These are phyloP conservation scores for Echria macrotheca DNA, from an alignment of 495 filamentous ascomycete genomes.

Conservation along the genomic window DNA sequence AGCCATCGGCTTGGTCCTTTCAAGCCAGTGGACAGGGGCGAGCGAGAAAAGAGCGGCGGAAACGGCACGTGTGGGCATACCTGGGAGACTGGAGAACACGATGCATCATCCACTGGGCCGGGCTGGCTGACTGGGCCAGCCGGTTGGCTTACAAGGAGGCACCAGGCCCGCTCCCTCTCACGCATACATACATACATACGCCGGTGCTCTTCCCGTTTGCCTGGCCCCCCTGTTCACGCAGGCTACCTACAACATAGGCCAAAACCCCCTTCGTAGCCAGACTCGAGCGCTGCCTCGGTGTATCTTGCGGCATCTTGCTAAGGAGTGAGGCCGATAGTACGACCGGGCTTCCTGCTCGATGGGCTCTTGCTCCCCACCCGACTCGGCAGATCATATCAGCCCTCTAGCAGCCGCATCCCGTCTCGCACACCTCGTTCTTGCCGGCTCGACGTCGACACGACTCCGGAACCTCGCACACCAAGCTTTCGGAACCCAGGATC, in stretches of 20 bases:
- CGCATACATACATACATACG: constrained; percentile 4
- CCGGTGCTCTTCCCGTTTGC: constrained; percentile 22
- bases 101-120: constrained; percentile 27
- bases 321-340: constrained; percentile 27
- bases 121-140: constrained; percentile 10
- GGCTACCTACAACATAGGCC: background rate
- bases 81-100: constrained; percentile 14
- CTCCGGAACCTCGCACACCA: constrained; percentile 7
- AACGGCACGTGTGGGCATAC: constrained; percentile 22
- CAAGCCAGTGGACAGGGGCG: constrained; percentile 8
- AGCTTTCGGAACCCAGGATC: too few species aligned
- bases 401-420: constrained; percentile 11
- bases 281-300: too few species aligned
- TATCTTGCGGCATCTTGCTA: constrained; percentile 22
- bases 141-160: constrained; percentile 7
- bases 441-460: constrained; percentile 8
- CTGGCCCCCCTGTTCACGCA: constrained; percentile 14
- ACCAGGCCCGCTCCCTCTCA: background rate
- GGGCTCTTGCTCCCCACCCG: constrained; percentile 9
- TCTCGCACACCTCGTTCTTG: constrained; percentile 3
- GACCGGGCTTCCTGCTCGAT: constrained; percentile 15
- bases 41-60: constrained; percentile 12
- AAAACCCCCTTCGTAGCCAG: too few species aligned
- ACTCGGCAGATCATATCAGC: constrained; percentile 17
- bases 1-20: constrained; percentile 18